Evolutionary conservation across 139 green algal genomes (phyloP), one percentile per base, ranked within the genome.

Genomic region (Micractinium conductrix): DNA sequence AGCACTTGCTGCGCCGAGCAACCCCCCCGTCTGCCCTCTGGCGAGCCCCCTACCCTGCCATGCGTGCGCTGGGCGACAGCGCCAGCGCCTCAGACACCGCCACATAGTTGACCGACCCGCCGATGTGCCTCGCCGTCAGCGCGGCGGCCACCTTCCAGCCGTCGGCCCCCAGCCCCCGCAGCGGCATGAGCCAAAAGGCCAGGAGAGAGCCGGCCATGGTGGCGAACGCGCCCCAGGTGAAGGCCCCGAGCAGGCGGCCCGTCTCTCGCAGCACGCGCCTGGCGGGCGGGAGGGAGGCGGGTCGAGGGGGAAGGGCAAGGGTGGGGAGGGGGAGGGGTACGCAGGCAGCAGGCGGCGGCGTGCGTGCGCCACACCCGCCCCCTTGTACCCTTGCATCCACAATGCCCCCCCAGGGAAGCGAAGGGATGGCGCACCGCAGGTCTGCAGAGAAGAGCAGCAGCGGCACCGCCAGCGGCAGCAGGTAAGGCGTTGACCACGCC

Each of bases 101-200:
- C 83, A 99, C 95, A 86, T 98, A 99, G 91, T 99, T 99, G 42
- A 99, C 93, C 0, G 93, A 93, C 6, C 93, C 93, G 33, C 95
- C 96, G 58, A 99, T 98, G 91, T 99, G 96, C 16, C 96, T 87
- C 8, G 94, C 95, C 37, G 90, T 93, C 35, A 99, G 89, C 10
- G 96, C 95, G 1, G 90, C 86, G 5, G 95, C 96, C 12, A 98
- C 88, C 86, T 94, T 95, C 93, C 91, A 96, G 37, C 89, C 91
- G 70, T 96, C 92, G 8, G 86, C 87, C 16, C 95, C 95, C 53
- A 98, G 88, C 16, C 72, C 50, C 0, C 28, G 45, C 58, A 98
- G 83, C 0, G 95, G 95, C 35, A 97, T 79, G 21, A 95, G 43
- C 58, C 78, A 69, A 84, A 93, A 94, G 22, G 96, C 95, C 10